Percentiles rank a stretch among this genome's conserved stretches.
These are phyloP conservation scores for Boechera stricta DNA, from an alignment of 345 rosid species.

Conservation along the genomic window DNA sequence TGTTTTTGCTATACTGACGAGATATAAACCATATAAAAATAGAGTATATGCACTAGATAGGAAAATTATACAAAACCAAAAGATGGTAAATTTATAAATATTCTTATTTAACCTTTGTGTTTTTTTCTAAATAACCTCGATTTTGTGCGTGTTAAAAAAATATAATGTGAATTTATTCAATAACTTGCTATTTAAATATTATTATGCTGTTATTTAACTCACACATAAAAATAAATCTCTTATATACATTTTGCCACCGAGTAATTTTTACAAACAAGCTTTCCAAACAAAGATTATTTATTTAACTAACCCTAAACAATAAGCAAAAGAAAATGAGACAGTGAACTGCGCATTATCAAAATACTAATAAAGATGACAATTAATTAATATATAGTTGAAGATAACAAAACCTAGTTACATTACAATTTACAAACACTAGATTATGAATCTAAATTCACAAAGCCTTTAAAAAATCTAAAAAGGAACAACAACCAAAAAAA, in stretches of 20 bases:
- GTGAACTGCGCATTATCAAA: not conserved
- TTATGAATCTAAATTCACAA: slow-evolving; percentile 14
- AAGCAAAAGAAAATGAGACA: not conserved
- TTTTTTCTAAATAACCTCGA: no score
- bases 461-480: not conserved
- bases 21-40: no score
- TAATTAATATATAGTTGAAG: not conserved
- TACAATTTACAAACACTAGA: slow-evolving; percentile 16
- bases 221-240: not conserved
- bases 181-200: no score
- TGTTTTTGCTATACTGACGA: no score
- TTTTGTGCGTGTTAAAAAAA: no score
- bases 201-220: not conserved
- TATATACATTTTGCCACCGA: not conserved
- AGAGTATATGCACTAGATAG: no score
- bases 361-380: no score
- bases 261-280: not conserved
- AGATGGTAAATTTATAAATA: no score
- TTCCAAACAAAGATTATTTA: not conserved
- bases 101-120: no score
- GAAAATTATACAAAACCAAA: no score
- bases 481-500: not conserved
- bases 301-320: not conserved
- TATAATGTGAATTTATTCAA: no score
- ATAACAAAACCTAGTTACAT: slow-evolving; percentile 28